Evolutionary conservation across 768 basidiomycete genomes (phyloP), one percentile per base, ranked within the genome.

Genomic region (Suillus occidentalis): DNA sequence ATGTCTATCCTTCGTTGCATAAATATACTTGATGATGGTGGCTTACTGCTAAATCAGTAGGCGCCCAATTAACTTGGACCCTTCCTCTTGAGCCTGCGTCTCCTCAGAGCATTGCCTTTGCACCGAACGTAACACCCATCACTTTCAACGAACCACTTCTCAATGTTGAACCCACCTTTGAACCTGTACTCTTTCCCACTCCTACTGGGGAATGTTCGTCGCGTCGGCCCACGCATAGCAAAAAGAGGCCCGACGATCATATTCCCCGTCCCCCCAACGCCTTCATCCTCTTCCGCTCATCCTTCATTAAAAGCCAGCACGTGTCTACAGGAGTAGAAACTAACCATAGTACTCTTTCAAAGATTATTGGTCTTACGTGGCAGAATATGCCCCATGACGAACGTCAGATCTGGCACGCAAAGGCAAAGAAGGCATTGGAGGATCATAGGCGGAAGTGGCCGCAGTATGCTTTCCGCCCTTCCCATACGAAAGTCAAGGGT

Each of bases 221-320:
- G 42, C 82, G 82, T 43, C 82, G 82, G 47, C 74, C 80, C 7
- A 82, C 83, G 0, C 90, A 91, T 70, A 79, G 83, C 56, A 89
- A 86, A 81, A 89, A 90, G 78, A 89, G 89, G 72, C 84, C 86
- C 16, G 85, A 87, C 34, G 85, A 89, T 67, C 89, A 92, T 73
- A 90, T 94, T 67, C 91, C 91, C 20, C 89, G 91, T 50, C 91
- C 91, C 2, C 90, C 91, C 2, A 93, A 94, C 71, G 92, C 91
- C 31, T 94, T 94, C 79, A 94, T 93, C 72, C 84, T 94, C 71
- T 94, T 93, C 82, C 88, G 91, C 66, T 90, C 90, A 0, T 88
- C 89, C 0, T 92, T 92, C 77, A 90, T 92, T 75, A 90, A 90
- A 78, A 84, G 81, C 69, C 88, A 90, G 70, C 89, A 89, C 69